A percentile compares a stretch with the other conserved stretches of the same genome.
These are phyloP conservation scores for Yamadazyma oceani DNA, from an alignment of 1,139 yeast species.

Conservation along the genomic window DNA sequence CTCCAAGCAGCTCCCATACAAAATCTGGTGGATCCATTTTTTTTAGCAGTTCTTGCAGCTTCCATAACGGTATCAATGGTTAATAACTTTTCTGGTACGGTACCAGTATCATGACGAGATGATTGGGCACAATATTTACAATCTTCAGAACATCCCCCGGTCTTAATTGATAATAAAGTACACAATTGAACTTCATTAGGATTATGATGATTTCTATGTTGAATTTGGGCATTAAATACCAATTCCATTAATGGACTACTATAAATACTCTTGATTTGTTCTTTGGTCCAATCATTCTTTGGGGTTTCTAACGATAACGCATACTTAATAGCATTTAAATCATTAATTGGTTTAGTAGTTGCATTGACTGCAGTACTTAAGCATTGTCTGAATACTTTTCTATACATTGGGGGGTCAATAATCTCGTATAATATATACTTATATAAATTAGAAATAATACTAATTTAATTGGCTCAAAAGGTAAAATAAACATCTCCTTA, in stretches of 20 bases:
- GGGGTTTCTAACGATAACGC: conserved; percentile 25
- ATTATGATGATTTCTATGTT: conserved; percentile 66
- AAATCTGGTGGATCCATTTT: conserved; percentile 72
- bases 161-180: conserved; percentile 69
- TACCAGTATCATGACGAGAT: conserved; percentile 64
- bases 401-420: neutral
- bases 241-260: conserved; percentile 66
- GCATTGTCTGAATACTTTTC: neutral
- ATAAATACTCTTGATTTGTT: conserved; percentile 59
- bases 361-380: neutral
- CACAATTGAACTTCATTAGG: conserved; percentile 74
- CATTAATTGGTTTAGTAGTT: neutral
- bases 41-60: conserved; percentile 65
- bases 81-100: conserved; percentile 65
- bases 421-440: no score
- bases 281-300: conserved; percentile 57
- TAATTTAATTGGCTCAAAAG: no score
- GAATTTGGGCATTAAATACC: conserved; percentile 59
- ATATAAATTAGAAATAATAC: no score
- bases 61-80: conserved; percentile 59
- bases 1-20: conserved; percentile 93
- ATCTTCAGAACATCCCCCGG: conserved; percentile 83
- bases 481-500: no score
- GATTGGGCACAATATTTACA: conserved; percentile 84
- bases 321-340: neutral